Conservation (phyloP, 177 flowering plant genomes). For the Vitis hybrid region DNA sequence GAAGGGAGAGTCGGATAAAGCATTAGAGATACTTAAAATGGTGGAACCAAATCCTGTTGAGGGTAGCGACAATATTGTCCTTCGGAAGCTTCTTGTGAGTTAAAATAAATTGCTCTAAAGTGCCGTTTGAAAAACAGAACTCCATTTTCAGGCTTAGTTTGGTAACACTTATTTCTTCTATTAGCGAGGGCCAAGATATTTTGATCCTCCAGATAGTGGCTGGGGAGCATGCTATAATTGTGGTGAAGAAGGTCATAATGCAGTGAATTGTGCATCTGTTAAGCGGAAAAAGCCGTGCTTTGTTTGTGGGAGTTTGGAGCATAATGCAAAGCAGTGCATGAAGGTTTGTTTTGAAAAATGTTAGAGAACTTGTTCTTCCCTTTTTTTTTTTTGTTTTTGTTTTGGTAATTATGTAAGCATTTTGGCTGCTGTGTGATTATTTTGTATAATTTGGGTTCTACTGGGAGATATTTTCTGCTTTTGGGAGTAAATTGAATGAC, state of each 20-base stretch:
- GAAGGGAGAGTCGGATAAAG: slow-evolving; percentile 11
- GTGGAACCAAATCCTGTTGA: slow-evolving; percentile 31
- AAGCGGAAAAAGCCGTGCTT: slow-evolving; percentile 77
- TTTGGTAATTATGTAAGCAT: neutral
- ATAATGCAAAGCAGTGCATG: slow-evolving; percentile 48
- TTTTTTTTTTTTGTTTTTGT: neutral
- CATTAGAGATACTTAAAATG: slow-evolving; percentile 6
- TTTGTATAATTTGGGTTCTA: no score
- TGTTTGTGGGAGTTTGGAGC: slow-evolving; percentile 75
- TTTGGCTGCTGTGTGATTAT: no score
- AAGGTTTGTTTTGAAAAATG: slow-evolving; percentile 40
- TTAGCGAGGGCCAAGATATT: slow-evolving; percentile 92
- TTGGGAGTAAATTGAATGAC: no score
- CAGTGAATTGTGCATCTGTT: slow-evolving; percentile 55
- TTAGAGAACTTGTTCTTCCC: neutral
- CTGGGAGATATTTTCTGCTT: no score
- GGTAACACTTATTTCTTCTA: slow-evolving; percentile 17
- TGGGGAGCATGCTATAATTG: slow-evolving; percentile 80
- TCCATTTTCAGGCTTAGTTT: slow-evolving; percentile 7
- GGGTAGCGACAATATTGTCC: slow-evolving; percentile 49
- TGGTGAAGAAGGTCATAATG: slow-evolving; percentile 82
- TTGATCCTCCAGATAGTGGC: slow-evolving; percentile 74
- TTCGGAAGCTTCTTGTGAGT: slow-evolving; percentile 94
- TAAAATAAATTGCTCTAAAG: slow-evolving; percentile 8
- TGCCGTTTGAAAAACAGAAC: neutral